Conservation (phyloP, 164 flowering plant genomes). For the Chimonanthus praecox region DNA sequence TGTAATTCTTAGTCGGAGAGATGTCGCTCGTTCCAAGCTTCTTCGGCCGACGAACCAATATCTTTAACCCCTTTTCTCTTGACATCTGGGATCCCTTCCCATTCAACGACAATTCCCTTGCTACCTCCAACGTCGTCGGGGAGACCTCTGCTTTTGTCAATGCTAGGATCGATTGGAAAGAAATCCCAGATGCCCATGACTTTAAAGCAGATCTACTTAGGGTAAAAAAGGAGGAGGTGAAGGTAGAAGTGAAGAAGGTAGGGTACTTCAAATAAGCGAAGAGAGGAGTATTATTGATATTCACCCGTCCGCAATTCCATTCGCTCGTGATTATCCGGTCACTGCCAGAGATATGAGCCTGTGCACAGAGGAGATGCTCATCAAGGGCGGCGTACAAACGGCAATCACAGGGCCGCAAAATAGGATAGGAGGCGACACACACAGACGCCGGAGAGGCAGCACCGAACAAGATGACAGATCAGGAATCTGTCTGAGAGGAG, state of each 20-base stretch:
- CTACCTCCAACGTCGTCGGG: not conserved
- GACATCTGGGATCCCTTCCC: constrained; percentile 10
- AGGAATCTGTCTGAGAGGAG: too few relatives aligned
- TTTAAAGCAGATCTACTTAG: constrained; percentile 35
- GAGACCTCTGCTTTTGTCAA: constrained; percentile 12
- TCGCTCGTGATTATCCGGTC: too few relatives aligned
- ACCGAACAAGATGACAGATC: too few relatives aligned
- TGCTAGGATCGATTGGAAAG: constrained; percentile 33
- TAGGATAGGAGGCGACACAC: too few relatives aligned
- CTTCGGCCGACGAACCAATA: constrained; percentile 4
- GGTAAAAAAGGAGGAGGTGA: constrained; percentile 32
- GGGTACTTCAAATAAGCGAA: constrained; percentile 28
- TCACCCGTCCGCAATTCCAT: too few relatives aligned
- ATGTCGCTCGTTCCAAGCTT: constrained; percentile 8
- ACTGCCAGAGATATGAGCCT: too few relatives aligned
- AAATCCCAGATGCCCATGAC: constrained; percentile 30
- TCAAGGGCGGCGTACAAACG: too few relatives aligned
- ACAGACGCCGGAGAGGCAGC: too few relatives aligned
- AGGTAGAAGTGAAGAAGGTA: constrained; percentile 33
- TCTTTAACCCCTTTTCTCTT: constrained; percentile 15
- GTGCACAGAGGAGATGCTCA: too few relatives aligned
- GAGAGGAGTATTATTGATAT: constrained; percentile 10
- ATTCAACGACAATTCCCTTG: not conserved
- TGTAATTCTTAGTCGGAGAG: too few relatives aligned
- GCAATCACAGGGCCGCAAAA: too few relatives aligned